Evolutionary conservation across 208 protist species (phyloP), one percentile per base, ranked within the genome.

Genomic region (Strigomonas culicis): DNA sequence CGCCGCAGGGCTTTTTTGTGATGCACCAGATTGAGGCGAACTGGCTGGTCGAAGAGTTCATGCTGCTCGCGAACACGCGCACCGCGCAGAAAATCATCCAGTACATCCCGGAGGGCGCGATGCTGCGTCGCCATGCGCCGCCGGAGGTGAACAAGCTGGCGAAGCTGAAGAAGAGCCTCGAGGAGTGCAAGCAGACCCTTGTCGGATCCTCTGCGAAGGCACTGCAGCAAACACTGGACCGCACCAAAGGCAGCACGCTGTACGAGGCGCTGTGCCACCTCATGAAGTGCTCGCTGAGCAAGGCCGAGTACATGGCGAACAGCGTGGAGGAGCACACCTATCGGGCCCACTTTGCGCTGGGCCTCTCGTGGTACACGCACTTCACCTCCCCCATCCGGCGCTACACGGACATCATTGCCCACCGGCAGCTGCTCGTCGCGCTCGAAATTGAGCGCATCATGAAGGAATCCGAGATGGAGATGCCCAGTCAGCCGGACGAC

Each of bases 351-450:
- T 97, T 88, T 62, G 95, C 92, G 27, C 75, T 98, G 31, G 90
- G 75, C 3, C 52, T 89, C 55, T 72, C 77, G 31, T 90, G 92
- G 68, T 98, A 98, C 76, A 97, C 92, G 17, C 95, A 98, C 74
- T 98, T 98, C 64, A 98, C 94, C 21, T 97, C 92, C 3, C 96
- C 96, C 10, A 97, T 98, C 63, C 89, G 96, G 7, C 84, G 96
- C 43, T 98, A 97, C 75, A 77, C 79, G 59, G 94, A 98, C 66
- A 78, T 98, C 46, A 79, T 97, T 53, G 89, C 92, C 19, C 96
- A 98, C 70, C 85, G 94, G 11, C 88, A 94, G 70, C 72, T 98
- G 47, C 61, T 75, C 21, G 73, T 87, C 19, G 88, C 88, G 1
- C 68, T 96, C 27, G 86, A 93, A 70, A 70, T 94, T 47, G 88